Base-by-base conservation (phyloP, 2,329 filamentous ascomycete species). In the Aureobasidium zeae region DNA sequence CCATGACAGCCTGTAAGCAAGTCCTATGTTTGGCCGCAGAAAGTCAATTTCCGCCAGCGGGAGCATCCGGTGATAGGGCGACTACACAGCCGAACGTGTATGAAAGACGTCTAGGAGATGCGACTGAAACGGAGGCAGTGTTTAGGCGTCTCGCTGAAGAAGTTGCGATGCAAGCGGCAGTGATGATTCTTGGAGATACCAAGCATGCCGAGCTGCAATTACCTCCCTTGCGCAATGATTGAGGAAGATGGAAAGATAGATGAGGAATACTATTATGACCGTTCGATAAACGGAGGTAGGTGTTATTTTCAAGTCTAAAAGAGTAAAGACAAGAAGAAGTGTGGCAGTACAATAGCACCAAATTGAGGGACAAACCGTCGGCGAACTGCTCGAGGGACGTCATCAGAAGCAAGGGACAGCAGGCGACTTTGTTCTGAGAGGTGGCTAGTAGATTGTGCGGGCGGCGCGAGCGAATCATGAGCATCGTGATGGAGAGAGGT, bases 311-410 rank as follows among this genome's bases (percentile, higher is more conserved):
- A n/a, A 33, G 29, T 30, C 39, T 13, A 20, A 34, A 43, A 17
- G 11, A 43, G 39, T 5, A n/a, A n/a, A 43, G 39, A 20, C 4
- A 17, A 24, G 20, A 43, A 22, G n/a, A n/a, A n/a, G n/a, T n/a
- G n/a, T n/a, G n/a, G n/a, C n/a, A n/a, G n/a, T n/a, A n/a, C 15
- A 19, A 11, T 17, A 33, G 20, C 13, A 19, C 16, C 17, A 43
- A 20, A 43, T 43, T 43, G 39, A 17, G 39, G 39, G 39, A 43
- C 22, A 24, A 43, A 42, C 38, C 29, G 38, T 22, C 29, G 28
- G 12, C 39, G 39, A 43, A 43, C 39, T 43, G 39, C 39, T 43
- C 34, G 33, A 30, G 39, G 39, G 39, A 43, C 39, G 39, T 43
- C 39, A 43, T 43, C 29, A 43, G 15, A 30, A 43, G 39, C 39